Evolutionary conservation across 2,329 filamentous ascomycete genomes (phyloP), one percentile per base, ranked within the genome.

Genomic region (Trichoderma afroharzianum): DNA sequence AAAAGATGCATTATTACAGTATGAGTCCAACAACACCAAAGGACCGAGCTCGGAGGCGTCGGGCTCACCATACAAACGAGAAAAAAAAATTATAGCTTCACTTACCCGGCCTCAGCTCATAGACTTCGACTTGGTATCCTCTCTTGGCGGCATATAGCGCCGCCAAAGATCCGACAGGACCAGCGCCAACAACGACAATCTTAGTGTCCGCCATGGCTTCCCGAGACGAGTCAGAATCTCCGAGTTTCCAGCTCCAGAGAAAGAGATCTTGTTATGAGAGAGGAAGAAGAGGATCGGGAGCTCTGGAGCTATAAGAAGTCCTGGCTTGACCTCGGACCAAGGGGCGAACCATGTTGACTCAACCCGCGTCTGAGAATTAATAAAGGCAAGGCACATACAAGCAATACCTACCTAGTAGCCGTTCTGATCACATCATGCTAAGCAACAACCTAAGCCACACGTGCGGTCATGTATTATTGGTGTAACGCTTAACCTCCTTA

Each of bases 91-190:
- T 71, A 53, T 59, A 55, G 64, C 72, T 68, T 66, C 63, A 85
- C 89, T 80, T 87, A 98, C 96, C 96, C 84, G 91, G 90, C 79
- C 96, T 89, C 75, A 99, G 84, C 82, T 99, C 96, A 81, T 98
- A 99, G 63, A 99, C 87, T 80, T 98, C 94, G 36, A 99, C 96
- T 78, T 95, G 85, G 80, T 97, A 90, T 57, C 95, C 96, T 80
- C 95, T 87, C 76, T 92, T 88, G 4, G 96, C 95, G 68, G 96
- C 95, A 84, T 98, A 99, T 6, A 99, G 84, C 57, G 94, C 96
- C 28, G 96, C 95, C 55, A 99, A 85, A 12, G 95, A 93, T 50
- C 96, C 96, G 8, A 99, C 96, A 0, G 96, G 96, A 2, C 96
- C 96, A 69, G 95, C 96, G 68, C 96, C 96, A 63, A 99, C 91